Evolutionary conservation across 768 basidiomycete species (phyloP).

Genomic region (Panaeolus cyanescens): DNA sequence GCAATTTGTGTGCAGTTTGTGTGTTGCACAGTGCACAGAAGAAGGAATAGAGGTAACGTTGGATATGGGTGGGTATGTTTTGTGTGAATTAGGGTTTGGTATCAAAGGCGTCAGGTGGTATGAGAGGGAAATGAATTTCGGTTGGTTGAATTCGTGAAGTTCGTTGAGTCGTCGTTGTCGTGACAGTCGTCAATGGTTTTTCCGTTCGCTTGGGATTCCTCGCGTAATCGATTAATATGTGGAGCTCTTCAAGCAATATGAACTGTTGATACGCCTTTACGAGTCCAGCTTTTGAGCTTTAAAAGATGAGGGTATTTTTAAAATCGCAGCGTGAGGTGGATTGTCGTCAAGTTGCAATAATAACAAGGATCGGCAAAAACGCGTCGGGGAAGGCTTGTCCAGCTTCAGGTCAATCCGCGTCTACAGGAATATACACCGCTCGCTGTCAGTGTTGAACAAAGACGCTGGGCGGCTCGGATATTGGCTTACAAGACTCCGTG

Average conservation of each 20-base stretch:
- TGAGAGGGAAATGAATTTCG: neutral
- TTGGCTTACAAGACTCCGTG: neutral
- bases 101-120: neutral
- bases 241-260: too few species aligned
- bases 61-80: neutral
- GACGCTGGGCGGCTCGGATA: neutral
- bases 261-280: neutral
- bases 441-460: neutral
- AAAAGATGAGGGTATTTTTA: neutral
- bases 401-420: neutral
- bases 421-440: neutral
- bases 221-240: too few species aligned
- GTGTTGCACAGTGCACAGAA: too few species aligned
- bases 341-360: neutral
- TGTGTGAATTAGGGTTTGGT: neutral
- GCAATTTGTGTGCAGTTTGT: too few species aligned
- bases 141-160: neutral
- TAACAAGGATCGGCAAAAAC: neutral
- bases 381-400: neutral
- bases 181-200: neutral
- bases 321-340: neutral
- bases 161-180: conserved; percentile 1
- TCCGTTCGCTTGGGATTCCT: neutral
- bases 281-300: neutral
- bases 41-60: neutral